A percentile compares a stretch with the other conserved stretches of the same genome.
These are phyloP conservation scores for Oxalis stricta DNA, from an alignment of 441 rosid genomes.

Conservation along the genomic window DNA sequence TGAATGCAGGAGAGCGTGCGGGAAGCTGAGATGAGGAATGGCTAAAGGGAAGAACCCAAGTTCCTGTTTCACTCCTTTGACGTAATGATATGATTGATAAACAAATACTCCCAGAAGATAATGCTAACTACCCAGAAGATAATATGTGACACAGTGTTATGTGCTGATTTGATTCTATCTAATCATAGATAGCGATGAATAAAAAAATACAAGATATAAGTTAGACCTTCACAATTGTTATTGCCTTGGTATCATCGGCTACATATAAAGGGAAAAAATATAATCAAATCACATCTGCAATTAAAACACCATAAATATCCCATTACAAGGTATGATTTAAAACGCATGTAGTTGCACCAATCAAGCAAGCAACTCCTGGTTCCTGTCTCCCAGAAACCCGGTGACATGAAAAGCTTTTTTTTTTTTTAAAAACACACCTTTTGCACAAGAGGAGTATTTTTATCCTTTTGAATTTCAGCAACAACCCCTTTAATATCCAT, in stretches of 20 bases:
- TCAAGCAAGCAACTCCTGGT: neutral
- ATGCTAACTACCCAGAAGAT: no score
- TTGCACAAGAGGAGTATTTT: constrained; percentile 62
- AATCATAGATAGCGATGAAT: neutral
- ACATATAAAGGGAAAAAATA: constrained; percentile 41
- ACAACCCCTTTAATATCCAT: constrained; percentile 96
- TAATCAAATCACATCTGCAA: neutral
- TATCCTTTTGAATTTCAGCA: constrained; percentile 76
- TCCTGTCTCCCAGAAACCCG: constrained; percentile 4
- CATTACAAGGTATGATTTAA: neutral
- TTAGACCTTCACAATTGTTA: constrained; percentile 34
- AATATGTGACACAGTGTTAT: constrained; percentile 3
- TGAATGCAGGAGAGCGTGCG: neutral
- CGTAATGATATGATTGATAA: no score
- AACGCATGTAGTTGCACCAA: neutral
- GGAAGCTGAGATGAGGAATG: neutral
- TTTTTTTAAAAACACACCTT: no score
- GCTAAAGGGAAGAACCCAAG: no score
- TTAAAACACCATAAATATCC: neutral
- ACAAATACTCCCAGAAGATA: no score
- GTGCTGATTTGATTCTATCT: constrained; percentile 2
- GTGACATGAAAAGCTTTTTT: constrained; percentile 19
- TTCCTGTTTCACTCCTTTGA: no score
- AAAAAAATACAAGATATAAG: constrained; percentile 10
- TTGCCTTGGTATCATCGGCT: constrained; percentile 86